Evolutionary conservation across 345 rosid species (phyloP), one percentile per base, ranked within the genome.

Genomic region (Microthlaspi erraticum): DNA sequence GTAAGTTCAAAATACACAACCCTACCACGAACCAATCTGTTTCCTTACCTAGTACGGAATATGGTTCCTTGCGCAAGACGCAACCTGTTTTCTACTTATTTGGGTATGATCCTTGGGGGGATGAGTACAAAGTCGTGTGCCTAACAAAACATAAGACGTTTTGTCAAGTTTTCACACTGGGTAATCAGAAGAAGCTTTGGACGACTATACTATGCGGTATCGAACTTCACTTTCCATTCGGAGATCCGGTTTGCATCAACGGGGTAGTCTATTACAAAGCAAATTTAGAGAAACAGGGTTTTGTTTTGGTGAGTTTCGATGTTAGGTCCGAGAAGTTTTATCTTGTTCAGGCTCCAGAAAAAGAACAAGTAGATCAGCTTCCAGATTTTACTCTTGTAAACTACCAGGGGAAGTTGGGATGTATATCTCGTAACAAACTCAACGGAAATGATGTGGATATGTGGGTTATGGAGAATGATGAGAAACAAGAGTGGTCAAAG

Each of bases 331-430:
- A 41, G 2, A 8, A 8, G 17, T 54, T 54, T 51, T 16, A 44
- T 44, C 42, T 2, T 10, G 31, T 56, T 3, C 14, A 4, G n/a
- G 2, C 2, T 19, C 45, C 16, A 13, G 3, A 12, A 41, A 4
- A n/a, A n/a, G n/a, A n/a, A n/a, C n/a, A n/a, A n/a, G n/a, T n/a
- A n/a, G n/a, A n/a, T n/a, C n/a, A n/a, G n/a, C n/a, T 20, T 20
- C 23, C 1, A 20, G 23, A 20, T 10, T 12, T 10, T 8, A 8
- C 6, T 20, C 37, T 66, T 16, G 26, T 66, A 29, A 53, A 53
- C 34, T 31, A 53, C 52, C 42, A 20, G 29, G 62, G 62, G 61
- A 66, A 54, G 63, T 54, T 67, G 54, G 63, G 53, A 67, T 54
- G n/a, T 14, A 54, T 67, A 42, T 17, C 14, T 42, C 0, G 1